These are phyloP conservation scores for Tetradesmus obliquus DNA, from an alignment of 139 green algal species.

Conservation along the genomic window DNA sequence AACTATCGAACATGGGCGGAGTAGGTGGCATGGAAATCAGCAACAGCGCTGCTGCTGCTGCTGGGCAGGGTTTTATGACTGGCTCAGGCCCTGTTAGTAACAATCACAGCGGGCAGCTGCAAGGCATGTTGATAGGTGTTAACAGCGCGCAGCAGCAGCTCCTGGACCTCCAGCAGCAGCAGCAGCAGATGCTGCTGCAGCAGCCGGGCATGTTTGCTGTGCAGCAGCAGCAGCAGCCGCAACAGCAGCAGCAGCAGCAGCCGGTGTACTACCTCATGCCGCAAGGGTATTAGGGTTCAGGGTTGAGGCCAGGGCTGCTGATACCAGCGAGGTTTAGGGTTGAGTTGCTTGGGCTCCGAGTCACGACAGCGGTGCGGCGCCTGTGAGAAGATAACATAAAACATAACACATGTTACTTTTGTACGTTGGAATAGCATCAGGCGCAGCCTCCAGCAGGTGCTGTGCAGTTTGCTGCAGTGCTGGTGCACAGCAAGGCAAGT, in stretches of 20 bases:
- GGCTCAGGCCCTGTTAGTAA: neutral
- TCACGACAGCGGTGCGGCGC: too few species aligned
- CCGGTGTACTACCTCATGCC: neutral
- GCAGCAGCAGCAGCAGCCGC: constrained; percentile 14
- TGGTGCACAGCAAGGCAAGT: too few species aligned
- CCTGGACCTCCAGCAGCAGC: neutral
- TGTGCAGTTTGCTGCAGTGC: too few species aligned
- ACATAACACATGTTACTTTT: too few species aligned
- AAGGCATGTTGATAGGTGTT: neutral
- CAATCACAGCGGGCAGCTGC: neutral
- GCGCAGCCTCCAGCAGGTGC: too few species aligned
- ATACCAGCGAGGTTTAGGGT: too few species aligned
- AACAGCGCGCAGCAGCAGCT: neutral
- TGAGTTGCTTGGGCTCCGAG: too few species aligned
- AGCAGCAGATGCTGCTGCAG: neutral
- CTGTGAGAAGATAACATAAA: too few species aligned
- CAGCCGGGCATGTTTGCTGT: neutral
- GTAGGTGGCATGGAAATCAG: neutral
- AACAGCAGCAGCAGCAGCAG: neutral
- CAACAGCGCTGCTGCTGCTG: too few species aligned
- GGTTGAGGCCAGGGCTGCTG: too few species aligned
- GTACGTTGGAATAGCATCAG: too few species aligned
- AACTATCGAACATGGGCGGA: neutral
- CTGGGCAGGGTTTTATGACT: neutral
- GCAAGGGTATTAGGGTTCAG: neutral